Evolutionary conservation across 768 basidiomycete species (phyloP).

Genomic region (Hortiboletus campestris): DNA sequence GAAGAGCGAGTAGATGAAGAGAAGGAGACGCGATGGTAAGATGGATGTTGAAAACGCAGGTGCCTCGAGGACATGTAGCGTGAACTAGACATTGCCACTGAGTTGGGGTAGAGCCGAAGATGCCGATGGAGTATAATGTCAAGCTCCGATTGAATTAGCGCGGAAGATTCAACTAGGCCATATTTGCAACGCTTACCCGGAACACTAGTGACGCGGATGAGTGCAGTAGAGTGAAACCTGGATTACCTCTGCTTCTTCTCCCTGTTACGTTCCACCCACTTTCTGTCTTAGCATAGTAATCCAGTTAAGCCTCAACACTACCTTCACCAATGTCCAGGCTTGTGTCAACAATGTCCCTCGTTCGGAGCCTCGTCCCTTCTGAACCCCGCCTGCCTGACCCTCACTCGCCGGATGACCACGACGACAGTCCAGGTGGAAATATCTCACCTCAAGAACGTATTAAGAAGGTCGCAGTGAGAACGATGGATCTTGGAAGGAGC

Average conservation of each 20-base stretch:
- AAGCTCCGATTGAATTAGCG: slow-evolving; percentile 17
- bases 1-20: slow-evolving; percentile 16
- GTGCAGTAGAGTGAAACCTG: slow-evolving; percentile 11
- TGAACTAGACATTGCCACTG: background rate
- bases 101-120: slow-evolving; percentile 7
- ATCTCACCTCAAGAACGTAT: slow-evolving; percentile 43
- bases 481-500: slow-evolving; percentile 65
- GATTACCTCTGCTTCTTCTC: slow-evolving; percentile 1
- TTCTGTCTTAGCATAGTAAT: slow-evolving; percentile 9
- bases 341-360: slow-evolving; percentile 21
- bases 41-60: slow-evolving; percentile 21
- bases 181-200: slow-evolving; percentile 14
- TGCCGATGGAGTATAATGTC: slow-evolving; percentile 6
- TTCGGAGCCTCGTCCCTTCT: slow-evolving; percentile 18
- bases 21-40: slow-evolving; percentile 15
- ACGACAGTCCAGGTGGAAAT: slow-evolving; percentile 28
- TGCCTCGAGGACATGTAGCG: slow-evolving; percentile 25
- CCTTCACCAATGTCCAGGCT: slow-evolving; percentile 25
- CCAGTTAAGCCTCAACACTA: background rate
- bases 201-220: slow-evolving; percentile 11
- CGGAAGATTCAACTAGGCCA: background rate
- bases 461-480: slow-evolving; percentile 55
- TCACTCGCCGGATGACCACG: slow-evolving; percentile 30
- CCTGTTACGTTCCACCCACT: background rate
- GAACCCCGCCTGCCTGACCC: slow-evolving; percentile 34